These are phyloP conservation scores for Mycena sanguinolenta DNA, from an alignment of 768 basidiomycete genomes.

Conservation along the genomic window DNA sequence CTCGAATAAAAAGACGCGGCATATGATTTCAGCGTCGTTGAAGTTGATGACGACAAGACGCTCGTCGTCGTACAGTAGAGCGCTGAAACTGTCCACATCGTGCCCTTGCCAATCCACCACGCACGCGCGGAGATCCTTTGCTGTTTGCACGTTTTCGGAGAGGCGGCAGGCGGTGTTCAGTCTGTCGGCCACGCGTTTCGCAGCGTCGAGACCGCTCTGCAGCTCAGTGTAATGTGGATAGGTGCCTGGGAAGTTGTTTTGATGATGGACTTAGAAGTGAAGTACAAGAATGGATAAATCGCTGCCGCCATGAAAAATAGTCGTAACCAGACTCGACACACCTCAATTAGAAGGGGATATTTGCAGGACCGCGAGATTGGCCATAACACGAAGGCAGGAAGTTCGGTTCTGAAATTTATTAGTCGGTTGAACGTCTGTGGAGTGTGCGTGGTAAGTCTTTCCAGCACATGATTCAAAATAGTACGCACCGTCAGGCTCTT, in stretches of 20 bases:
- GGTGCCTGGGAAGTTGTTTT: slow-evolving; percentile 56
- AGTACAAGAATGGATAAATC: background rate
- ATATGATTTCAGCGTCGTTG: slow-evolving; percentile 94
- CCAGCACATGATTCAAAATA: too few species aligned
- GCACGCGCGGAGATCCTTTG: slow-evolving; percentile 82
- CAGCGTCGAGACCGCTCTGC: slow-evolving; percentile 81
- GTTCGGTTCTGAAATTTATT: too few species aligned
- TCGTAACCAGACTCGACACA: background rate
- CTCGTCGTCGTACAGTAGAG: slow-evolving; percentile 95
- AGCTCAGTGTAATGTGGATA: slow-evolving; percentile 85
- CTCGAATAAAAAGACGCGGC: slow-evolving; percentile 97
- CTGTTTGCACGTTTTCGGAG: slow-evolving; percentile 86
- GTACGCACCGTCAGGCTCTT: too few species aligned
- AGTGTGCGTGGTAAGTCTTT: too few species aligned
- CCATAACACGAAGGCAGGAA: too few species aligned
- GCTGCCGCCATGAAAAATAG: too few species aligned
- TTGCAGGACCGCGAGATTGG: background rate
- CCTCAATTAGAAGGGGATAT: background rate
- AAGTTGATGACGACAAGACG: slow-evolving; percentile 94
- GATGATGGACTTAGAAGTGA: background rate
- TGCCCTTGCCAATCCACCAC: slow-evolving; percentile 99
- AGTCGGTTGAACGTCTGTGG: too few species aligned
- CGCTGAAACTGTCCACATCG: slow-evolving; percentile 91
- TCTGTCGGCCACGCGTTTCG: slow-evolving; percentile 91
- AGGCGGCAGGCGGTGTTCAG: slow-evolving; percentile 87